Evolutionary conservation across 2,329 filamentous ascomycete species (phyloP), one percentile per base, ranked within the genome.

Genomic region (Metarhizium brunneum): DNA sequence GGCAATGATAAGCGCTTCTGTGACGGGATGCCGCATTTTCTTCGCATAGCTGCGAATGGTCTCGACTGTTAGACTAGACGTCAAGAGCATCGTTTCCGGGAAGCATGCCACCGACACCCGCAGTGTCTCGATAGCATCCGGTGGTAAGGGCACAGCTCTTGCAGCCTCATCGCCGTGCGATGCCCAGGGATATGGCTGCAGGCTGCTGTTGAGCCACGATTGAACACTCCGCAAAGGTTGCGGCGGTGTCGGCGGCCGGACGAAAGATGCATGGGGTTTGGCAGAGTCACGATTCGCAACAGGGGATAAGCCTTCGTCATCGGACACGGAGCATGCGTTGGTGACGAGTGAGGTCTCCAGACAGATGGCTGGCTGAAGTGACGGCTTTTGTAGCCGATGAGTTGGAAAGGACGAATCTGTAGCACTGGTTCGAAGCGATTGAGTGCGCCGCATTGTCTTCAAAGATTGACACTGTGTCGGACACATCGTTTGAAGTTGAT

Each of bases 21-120:
- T 45, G 36, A 56, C 60, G 8, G 69, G 69, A n/a, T 77, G 78
- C 50, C 73, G 73, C 43, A 81, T 64, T 61, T 81, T 82, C 53
- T 72, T 78, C 0, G 79, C 77, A 60, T 82, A 82, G 32, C 73
- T 66, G 16, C 81, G 78, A 56, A 84, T 81, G 0, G 77, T 82
- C 65, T 84, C 80, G 51, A 83, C 72, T 0, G 80, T 77, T 4
- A 83, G 68, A 61, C 77, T 82, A 0, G 75, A 77, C 5, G 79
- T 76, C 11, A 78, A 69, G 1, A 84, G 74, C 76, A 83, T 81
- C 1, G 80, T 82, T 60, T 82, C 80, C 0, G 81, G 81, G 59
- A 84, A 84, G 60, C 78, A 82, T 5, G 74, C 69, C 11, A 82
- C 75, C 0, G 76, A 81, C 6, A 81, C 73, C 32, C 76, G 70